Evolutionary conservation across 2,329 filamentous ascomycete genomes (phyloP).

Genomic region (Tolypocladium pustulatum): DNA sequence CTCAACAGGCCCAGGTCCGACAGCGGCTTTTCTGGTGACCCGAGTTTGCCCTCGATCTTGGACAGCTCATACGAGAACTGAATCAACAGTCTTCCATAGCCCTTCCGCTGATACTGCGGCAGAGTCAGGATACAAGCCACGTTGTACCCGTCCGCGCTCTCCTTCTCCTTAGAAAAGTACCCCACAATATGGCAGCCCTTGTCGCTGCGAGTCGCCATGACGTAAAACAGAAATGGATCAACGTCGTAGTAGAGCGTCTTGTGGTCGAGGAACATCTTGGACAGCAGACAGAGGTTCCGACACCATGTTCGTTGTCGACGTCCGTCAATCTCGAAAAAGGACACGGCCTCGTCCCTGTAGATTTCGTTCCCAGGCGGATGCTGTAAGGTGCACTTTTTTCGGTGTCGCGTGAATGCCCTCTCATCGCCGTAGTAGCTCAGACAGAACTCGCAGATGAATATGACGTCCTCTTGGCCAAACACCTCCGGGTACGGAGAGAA

Average conservation of each 20-base stretch:
- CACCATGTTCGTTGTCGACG: conserved; percentile 92
- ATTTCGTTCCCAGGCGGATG: conserved; percentile 98
- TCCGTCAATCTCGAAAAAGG: conserved; percentile 96
- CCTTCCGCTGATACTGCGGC: conserved; percentile 91
- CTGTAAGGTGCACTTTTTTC: conserved; percentile 78
- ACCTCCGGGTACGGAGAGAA: conserved; percentile 92
- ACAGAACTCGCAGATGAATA: conserved; percentile 97
- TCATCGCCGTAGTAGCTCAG: conserved; percentile 79
- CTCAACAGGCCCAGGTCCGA: conserved; percentile 87
- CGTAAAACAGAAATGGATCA: conserved; percentile 98
- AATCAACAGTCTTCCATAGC: conserved; percentile 86
- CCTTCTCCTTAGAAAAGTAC: conserved; percentile 99
- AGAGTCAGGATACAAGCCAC: conserved; percentile 95
- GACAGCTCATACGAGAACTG: conserved; percentile 96
- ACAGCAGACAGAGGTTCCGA: conserved; percentile 85
- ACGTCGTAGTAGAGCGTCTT: conserved; percentile 99
- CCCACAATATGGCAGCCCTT: conserved; percentile 92
- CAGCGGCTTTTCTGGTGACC: conserved; percentile 91
- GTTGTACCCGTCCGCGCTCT: conserved; percentile 94
- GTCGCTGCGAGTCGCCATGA: conserved; percentile 85
- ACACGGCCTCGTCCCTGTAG: conserved; percentile 87
- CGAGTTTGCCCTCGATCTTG: conserved; percentile 88
- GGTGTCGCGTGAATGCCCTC: conserved; percentile 75
- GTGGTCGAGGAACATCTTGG: conserved; percentile 94
- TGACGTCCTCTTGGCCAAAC: conserved; percentile 79